phyloP scores from a whole-genome alignment of 176 grass and related monocot species.

The Hordeum vulgare region DNA sequence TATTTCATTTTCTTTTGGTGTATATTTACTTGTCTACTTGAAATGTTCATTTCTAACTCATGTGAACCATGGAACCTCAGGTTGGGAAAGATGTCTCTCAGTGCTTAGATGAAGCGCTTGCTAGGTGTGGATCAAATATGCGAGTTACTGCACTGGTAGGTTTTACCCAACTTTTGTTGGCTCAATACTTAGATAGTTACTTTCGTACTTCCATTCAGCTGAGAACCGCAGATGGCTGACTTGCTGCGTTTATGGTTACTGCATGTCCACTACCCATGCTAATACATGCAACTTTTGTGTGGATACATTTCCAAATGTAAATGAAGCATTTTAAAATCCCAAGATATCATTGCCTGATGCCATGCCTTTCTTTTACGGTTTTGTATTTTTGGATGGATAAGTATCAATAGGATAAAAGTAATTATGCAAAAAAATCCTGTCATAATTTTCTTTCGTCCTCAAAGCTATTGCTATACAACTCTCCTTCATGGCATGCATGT shows the following conservation, averaged over 20 bases:
- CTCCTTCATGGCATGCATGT: not conserved
- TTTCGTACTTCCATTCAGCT: not conserved
- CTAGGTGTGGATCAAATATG: slow-evolving; percentile 57
- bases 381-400: not conserved
- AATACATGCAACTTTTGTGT: not conserved
- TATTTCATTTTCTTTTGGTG: not conserved
- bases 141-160: slow-evolving; percentile 72
- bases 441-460: not conserved
- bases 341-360: not conserved
- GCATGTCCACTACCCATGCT: not conserved
- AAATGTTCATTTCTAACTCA: not conserved
- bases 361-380: not conserved
- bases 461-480: not conserved
- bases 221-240: not conserved
- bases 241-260: not conserved
- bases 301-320: not conserved
- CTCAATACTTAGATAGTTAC: not conserved
- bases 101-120: slow-evolving; percentile 79
- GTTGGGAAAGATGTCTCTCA: slow-evolving; percentile 66
- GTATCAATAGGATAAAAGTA: not conserved
- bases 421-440: not conserved
- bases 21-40: not conserved
- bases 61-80: slow-evolving; percentile 31
- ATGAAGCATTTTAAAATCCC: not conserved
- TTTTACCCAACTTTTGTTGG: not conserved